Base-by-base conservation (phyloP, 192 early-diverging fungal species). In the Coemansia pectinata region DNA sequence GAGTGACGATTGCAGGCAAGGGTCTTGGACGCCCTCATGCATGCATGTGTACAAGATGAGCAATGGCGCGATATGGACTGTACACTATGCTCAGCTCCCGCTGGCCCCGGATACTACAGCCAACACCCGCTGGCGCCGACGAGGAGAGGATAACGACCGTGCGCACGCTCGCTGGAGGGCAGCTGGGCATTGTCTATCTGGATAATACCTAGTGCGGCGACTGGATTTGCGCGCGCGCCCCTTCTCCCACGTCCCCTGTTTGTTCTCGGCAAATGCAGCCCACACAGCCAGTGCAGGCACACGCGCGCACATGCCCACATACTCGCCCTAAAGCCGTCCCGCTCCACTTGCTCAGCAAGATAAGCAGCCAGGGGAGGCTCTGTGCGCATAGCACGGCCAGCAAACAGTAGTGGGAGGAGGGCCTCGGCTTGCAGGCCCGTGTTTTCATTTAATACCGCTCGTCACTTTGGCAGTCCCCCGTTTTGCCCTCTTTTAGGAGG, bases 191-290 rank as follows among this genome's bases (percentile, higher is more conserved):
- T 55, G 52, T 55, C 25, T 55, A 29, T 55, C 25, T 29, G 21
- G 52, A 55, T 55, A 55, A 55, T 25, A 55, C 25, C 25, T 19
- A 8, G 48, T 50, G 48, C 48, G 52, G 52, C 52, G 23, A 55
- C 52, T 55, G 52, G 52, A 55, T 55, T 55, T 55, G 52, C 52
- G 52, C 50, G 52, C 50, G 50, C 52, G 52, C 52, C 52, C 25
- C 52, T 55, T 55, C 52, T 55, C 52, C 52, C 52, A 55, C 52
- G 52, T 55, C 52, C 52, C 52, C 25, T 55, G 25, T 55, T 29
- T 55, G 52, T 27, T n/a, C 52, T 55, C 52, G 52, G 52, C 52
- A 15, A 55, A 55, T 55, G 52, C 52, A 27, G 52, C 52, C 52
- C 52, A 55, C 52, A 55, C 23, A 25, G 52, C 52, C 52, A 55